Evolutionary conservation across 2,329 filamentous ascomycete genomes (phyloP), one percentile per base, ranked within the genome.

Genomic region (Xylaria arbuscula): DNA sequence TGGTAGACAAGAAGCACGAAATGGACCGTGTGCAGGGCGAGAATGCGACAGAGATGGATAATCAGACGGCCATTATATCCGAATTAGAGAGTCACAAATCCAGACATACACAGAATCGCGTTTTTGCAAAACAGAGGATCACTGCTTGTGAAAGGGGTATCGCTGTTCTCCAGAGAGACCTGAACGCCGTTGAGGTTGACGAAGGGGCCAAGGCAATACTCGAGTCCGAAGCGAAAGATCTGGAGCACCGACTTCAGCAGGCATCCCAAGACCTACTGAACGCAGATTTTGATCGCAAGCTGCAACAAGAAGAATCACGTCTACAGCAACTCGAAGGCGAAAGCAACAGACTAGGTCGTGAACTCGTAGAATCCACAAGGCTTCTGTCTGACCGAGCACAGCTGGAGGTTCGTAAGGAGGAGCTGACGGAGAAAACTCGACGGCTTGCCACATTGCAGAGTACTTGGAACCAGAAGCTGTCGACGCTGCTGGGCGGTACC

Each of bases 361-460:
- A 98, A 77, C 87, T 98, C 42, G 87, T 94, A 9, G 92, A 97
- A 74, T 93, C 91, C 67, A 97, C 92, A 2, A 90, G 90, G 66
- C 87, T 92, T 66, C 93, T 94, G 6, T 89, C 91, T 3, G 94
- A 97, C 70, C 87, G 94, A 45, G 96, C 95, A 13, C 91, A 92
- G 74, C 85, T 99, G 11, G 93, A 97, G 66, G 90, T 92, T 73
- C 86, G 94, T 40, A 94, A 92, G 75, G 94, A 94, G 73, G 92
- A 97, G 76, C 80, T 93, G 34, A 88, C 88, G 70, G 90, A 93
- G 72, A 88, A 91, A 64, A 88, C 92, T 78, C 87, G 88, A 40
- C 92, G 92, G 69, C 83, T 98, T 2, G 87, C 94, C 9, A 96
- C 93, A 0, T 88, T 98, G 82, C 88, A 84, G 70, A 89, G 84